Evolutionary conservation across 2,329 filamentous ascomycete genomes (phyloP).

Genomic region (Microdochium bolleyi): DNA sequence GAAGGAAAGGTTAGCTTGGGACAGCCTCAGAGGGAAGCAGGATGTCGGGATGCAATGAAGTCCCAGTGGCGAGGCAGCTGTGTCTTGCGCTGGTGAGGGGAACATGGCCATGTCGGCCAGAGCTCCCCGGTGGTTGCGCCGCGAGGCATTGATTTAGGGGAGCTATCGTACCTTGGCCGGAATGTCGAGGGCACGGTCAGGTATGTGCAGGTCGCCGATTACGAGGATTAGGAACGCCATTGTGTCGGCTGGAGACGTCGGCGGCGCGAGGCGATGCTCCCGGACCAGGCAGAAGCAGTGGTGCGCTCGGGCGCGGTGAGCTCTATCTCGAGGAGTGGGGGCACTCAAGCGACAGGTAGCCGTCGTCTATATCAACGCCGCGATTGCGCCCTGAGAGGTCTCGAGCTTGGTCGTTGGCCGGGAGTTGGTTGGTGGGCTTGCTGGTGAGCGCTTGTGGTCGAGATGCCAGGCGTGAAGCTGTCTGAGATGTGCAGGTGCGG

Average conservation of each 20-base stretch:
- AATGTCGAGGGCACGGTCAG: conserved; percentile 84
- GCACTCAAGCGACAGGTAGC: too few relatives aligned
- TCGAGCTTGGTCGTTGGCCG: too few relatives aligned
- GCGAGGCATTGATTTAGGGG: not conserved
- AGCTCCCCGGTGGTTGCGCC: not conserved
- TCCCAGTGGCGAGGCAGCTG: too few relatives aligned
- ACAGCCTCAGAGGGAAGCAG: not conserved
- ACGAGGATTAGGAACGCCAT: conserved; percentile 87
- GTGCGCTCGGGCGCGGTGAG: not conserved
- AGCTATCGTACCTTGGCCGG: conserved; percentile 65
- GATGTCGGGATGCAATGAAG: too few relatives aligned
- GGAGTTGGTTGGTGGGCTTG: not conserved
- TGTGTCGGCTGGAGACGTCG: conserved; percentile 29
- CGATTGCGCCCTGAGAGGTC: too few relatives aligned
- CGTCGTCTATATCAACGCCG: too few relatives aligned
- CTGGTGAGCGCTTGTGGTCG: not conserved
- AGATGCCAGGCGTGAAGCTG: not conserved
- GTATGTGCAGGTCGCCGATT: conserved; percentile 90
- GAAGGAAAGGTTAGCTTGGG: conserved; percentile 1
- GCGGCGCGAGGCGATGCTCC: conserved; percentile 5
- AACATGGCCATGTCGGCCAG: too few relatives aligned
- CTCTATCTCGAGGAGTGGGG: too few relatives aligned
- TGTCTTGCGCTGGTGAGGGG: too few relatives aligned
- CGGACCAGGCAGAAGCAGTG: conserved; percentile 3
- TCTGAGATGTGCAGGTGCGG: not conserved